Percentiles rank a stretch among this genome's conserved stretches.
phyloP scores from a whole-genome alignment of 148 eudicot genomes.

The Rhododendron simsii region DNA sequence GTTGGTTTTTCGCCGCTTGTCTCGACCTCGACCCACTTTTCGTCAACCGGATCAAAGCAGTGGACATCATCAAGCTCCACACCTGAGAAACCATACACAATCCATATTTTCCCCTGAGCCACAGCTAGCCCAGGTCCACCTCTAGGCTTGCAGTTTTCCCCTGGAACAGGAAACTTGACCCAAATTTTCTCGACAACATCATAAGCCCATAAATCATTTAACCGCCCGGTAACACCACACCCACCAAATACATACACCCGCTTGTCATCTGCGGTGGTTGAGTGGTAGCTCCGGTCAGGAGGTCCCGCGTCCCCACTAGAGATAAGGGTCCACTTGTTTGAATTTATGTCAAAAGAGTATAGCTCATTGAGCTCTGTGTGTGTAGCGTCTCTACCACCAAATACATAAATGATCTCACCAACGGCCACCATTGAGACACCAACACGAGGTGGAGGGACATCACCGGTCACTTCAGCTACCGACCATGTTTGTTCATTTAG shows the following conservation, averaged over 20 bases:
- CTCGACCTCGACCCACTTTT: slow-evolving; percentile 65
- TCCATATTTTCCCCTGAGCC: slow-evolving; percentile 66
- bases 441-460: slow-evolving; percentile 83
- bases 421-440: slow-evolving; percentile 88
- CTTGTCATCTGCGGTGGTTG: slow-evolving; percentile 55
- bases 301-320: slow-evolving; percentile 63
- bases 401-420: slow-evolving; percentile 61
- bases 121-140: slow-evolving; percentile 86
- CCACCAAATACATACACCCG: slow-evolving; percentile 75
- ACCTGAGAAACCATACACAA: slow-evolving; percentile 87
- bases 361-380: slow-evolving; percentile 85
- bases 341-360: slow-evolving; percentile 71
- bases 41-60: slow-evolving; percentile 44
- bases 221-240: slow-evolving; percentile 70
- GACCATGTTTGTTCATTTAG: slow-evolving; percentile 73
- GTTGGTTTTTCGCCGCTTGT: slow-evolving; percentile 66
- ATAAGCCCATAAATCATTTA: slow-evolving; percentile 85
- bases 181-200: slow-evolving; percentile 54
- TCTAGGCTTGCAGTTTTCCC: slow-evolving; percentile 69
- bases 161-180: slow-evolving; percentile 56
- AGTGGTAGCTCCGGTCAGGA: slow-evolving; percentile 80
- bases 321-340: slow-evolving; percentile 64
- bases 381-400: slow-evolving; percentile 80
- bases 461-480: slow-evolving; percentile 54
- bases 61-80: slow-evolving; percentile 78